A percentile compares a stretch with the other conserved stretches of the same genome.
Conservation (phyloP, 345 rosid species). For the Lumnitzera racemosa region DNA sequence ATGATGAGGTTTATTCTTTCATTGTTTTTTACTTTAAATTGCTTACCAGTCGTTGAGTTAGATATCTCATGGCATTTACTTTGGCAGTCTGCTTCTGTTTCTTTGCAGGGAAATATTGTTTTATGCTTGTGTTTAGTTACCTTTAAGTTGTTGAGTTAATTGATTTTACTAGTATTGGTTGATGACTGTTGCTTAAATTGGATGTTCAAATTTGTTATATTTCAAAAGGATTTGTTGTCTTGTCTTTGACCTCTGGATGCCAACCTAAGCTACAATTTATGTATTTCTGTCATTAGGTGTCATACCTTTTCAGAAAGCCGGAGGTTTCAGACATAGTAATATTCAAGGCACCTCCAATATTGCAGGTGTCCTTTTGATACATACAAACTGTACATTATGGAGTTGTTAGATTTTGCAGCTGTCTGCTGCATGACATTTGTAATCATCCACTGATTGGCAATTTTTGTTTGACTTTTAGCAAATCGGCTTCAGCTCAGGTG, state of each 20-base stretch:
- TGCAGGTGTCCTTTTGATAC: constrained; percentile 36
- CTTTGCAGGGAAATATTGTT: too few species aligned
- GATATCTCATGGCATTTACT: too few species aligned
- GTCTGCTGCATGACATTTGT: too few species aligned
- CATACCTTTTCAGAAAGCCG: constrained; percentile 77
- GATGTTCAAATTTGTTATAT: not conserved
- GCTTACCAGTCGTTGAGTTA: too few species aligned
- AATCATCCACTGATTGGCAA: not conserved
- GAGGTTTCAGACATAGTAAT: constrained; percentile 81
- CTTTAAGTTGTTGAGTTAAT: too few species aligned
- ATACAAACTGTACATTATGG: constrained; percentile 3
- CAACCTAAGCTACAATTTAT: not conserved
- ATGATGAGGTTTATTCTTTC: too few species aligned
- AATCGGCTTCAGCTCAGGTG: constrained; percentile 46
- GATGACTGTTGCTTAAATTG: not conserved
- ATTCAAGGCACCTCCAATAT: constrained; percentile 71
- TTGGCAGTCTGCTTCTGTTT: too few species aligned
- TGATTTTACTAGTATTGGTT: too few species aligned
- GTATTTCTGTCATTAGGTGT: constrained; percentile 38
- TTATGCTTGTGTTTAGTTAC: too few species aligned
- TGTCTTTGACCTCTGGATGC: not conserved
- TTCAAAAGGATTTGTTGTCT: not conserved
- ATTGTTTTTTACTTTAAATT: too few species aligned
- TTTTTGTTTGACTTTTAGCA: constrained; percentile 31
- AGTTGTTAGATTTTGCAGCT: too few species aligned